Percentiles rank a stretch among this genome's conserved stretches.
Evolutionary conservation across 768 basidiomycete species (phyloP).

Genomic region (Mycena vitilis): DNA sequence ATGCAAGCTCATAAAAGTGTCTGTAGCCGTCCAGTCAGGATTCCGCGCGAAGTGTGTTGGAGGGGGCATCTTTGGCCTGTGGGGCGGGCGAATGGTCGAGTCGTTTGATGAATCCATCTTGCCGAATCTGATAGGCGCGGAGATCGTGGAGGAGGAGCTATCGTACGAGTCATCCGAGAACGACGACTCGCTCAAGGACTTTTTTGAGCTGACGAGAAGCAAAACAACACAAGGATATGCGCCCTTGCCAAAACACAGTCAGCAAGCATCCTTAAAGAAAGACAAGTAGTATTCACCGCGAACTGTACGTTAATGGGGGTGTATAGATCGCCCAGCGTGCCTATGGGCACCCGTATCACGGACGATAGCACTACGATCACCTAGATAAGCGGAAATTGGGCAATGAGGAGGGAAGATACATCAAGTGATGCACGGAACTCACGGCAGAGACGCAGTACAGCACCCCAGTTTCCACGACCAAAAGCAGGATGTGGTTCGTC

Average conservation of each 20-base stretch:
- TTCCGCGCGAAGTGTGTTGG: constrained; percentile 20
- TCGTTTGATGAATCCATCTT: not conserved
- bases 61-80: not conserved
- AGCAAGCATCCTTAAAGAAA: not conserved
- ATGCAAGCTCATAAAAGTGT: not conserved
- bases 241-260: constrained; percentile 6
- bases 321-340: constrained; percentile 26
- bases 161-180: constrained; percentile 17
- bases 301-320: constrained; percentile 22
- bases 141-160: not conserved
- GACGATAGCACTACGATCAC: constrained; percentile 5
- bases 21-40: constrained; percentile 1
- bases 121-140: constrained; percentile 6
- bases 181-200: constrained; percentile 27
- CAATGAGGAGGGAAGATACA: too few relatives aligned
- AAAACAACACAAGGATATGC: constrained; percentile 31
- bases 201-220: constrained; percentile 31
- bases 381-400: not conserved
- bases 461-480: constrained; percentile 29
- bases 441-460: constrained; percentile 27
- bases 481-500: constrained; percentile 21
- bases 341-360: constrained; percentile 26
- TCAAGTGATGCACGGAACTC: not conserved
- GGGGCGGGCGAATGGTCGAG: not conserved
- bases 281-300: constrained; percentile 12